Evolutionary conservation across 192 early-diverging fungal species (phyloP).

Genomic region (Mortierella alpina): DNA sequence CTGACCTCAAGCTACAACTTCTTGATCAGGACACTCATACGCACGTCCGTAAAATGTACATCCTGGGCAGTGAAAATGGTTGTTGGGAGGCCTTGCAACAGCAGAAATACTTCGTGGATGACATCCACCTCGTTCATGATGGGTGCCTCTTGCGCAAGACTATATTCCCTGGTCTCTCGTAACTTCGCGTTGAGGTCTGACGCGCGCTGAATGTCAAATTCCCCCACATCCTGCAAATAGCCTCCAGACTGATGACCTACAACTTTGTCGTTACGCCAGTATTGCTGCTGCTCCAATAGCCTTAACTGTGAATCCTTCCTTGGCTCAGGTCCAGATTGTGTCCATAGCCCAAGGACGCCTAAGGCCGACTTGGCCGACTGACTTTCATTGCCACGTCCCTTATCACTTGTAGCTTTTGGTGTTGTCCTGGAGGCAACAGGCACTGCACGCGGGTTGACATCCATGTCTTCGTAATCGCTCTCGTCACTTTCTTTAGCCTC

Average conservation of each 20-base stretch:
- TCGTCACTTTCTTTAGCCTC: slow-evolving; percentile 6
- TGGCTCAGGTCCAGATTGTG: too few relatives aligned
- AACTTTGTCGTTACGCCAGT: slow-evolving; percentile 10
- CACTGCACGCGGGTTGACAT: slow-evolving; percentile 18
- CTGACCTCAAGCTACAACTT: neutral
- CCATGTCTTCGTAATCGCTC: slow-evolving; percentile 50
- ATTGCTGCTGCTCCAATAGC: slow-evolving; percentile 27
- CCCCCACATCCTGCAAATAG: neutral
- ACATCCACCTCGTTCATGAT: slow-evolving; percentile 41
- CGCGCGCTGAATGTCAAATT: slow-evolving; percentile 27
- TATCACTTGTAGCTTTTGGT: neutral
- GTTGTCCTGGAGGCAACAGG: neutral
- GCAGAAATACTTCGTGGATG: slow-evolving; percentile 32
- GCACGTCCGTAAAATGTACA: neutral
- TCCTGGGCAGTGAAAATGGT: slow-evolving; percentile 11
- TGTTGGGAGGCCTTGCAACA: slow-evolving; percentile 31
- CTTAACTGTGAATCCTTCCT: neutral
- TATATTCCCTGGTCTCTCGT: neutral
- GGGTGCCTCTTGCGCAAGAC: neutral
- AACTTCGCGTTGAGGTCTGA: slow-evolving; percentile 1
- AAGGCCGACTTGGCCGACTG: neutral
- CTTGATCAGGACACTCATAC: neutral
- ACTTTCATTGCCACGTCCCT: neutral
- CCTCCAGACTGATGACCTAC: neutral
- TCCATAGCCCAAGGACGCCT: too few relatives aligned